Evolutionary conservation across 176 grass and related monocot species (phyloP), one percentile per base, ranked within the genome.

Genomic region (Aegilops longissima): DNA sequence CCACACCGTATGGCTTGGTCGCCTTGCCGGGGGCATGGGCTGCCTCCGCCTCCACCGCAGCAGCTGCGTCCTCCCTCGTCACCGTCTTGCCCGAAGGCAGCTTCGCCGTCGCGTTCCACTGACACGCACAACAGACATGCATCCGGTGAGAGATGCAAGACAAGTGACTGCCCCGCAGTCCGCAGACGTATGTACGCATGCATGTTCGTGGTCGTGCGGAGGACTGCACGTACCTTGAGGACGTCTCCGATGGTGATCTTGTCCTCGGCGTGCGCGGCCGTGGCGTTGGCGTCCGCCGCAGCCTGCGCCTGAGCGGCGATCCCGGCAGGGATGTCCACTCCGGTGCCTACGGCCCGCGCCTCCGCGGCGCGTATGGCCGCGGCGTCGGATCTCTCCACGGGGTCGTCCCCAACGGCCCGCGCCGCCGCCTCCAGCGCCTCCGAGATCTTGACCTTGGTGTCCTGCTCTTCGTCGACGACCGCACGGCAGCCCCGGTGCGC

Each of bases 331-430:
- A 95, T 61, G 42, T 58, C 10, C 25, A 2, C 42, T 16, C 59
- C 70, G 0, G 38, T 13, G 17, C 87, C 75, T 10, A 84, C 84
- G 23, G 83, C 89, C 18, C 74, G 42, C 86, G 17, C 35, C 77
- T 97, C 95, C 11, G 92, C 95, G 4, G 77, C 79, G 14, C 70
- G 44, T 52, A 95, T 90, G n/a, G 95, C 95, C 6, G 79, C 89
- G 3, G 89, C 90, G 54, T 95, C 91, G 27, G 87, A 82, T 11
- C 12, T 10, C 25, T 85, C 13, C 65, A 67, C 21, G 47, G 71
- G 73, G 84, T 63, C 49, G 10, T 45, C 25, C 0, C 38, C 25
- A 13, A 66, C 6, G 7, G 49, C 77, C 69, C 13, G 21, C 44
- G 36, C 79, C 86, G 35, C 76, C 83, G 64, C 77, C 51, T 35